Conservation (phyloP, 2,329 filamentous ascomycete species). For the Aspergillus sp. region DNA sequence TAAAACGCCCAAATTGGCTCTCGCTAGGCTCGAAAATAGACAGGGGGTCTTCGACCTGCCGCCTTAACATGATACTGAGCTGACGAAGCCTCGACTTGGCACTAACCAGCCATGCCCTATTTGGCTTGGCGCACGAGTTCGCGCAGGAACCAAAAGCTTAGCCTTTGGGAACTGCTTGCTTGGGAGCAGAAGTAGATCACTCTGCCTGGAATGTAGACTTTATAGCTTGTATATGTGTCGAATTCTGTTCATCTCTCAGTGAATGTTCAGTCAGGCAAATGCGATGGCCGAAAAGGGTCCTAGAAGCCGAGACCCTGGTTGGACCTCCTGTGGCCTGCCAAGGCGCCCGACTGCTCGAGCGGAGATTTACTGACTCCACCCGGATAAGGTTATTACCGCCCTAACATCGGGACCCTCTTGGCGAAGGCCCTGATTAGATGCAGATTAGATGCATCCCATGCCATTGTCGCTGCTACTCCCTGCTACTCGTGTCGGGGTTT, state of each 20-base stretch:
- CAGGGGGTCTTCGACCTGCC: background rate
- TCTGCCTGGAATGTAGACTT: background rate
- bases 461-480: no score
- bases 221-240: background rate
- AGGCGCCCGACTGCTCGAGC: background rate
- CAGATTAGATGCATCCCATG: background rate
- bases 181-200: background rate
- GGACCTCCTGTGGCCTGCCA: background rate
- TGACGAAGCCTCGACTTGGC: slow-evolving; percentile 4
- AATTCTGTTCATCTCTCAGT: background rate
- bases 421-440: background rate
- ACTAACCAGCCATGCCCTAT: background rate
- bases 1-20: background rate
- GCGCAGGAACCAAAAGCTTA: background rate
- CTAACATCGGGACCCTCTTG: background rate
- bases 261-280: background rate
- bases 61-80: slow-evolving; percentile 3
- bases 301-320: background rate
- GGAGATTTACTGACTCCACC: background rate
- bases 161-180: background rate
- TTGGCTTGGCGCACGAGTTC: background rate
- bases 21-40: background rate
- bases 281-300: background rate
- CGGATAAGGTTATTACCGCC: slow-evolving; percentile 9
- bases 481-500: no score